Percentiles rank a stretch among this genome's conserved stretches.
Conservation (phyloP, 176 grass and related monocot species). For the Rhynchospora pubera region DNA sequence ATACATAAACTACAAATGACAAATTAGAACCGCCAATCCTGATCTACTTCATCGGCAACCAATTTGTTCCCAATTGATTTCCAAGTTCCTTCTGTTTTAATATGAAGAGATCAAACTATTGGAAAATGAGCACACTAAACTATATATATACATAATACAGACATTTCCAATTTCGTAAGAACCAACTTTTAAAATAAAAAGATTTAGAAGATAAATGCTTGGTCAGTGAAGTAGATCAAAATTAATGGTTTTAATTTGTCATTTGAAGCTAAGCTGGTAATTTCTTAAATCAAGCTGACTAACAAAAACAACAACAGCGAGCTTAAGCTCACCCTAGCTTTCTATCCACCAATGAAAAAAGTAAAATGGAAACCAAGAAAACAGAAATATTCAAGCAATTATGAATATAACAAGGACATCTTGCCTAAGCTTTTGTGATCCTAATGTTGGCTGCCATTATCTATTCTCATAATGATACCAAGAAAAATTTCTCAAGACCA, state of each 20-base stretch:
- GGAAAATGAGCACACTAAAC: neutral
- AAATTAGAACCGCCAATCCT: neutral
- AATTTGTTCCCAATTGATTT: neutral
- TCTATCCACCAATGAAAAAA: neutral
- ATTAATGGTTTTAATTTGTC: neutral
- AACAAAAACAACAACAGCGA: neutral
- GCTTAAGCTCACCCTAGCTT: neutral
- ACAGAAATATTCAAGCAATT: neutral
- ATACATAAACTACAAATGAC: neutral
- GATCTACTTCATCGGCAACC: neutral
- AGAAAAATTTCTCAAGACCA: constrained; percentile 1
- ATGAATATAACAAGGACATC: neutral
- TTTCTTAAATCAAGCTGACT: neutral
- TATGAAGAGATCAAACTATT: neutral
- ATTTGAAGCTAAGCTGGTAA: no score
- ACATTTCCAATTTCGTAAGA: neutral
- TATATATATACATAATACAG: no score
- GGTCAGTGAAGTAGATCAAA: neutral
- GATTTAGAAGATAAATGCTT: neutral
- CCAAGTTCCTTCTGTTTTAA: neutral
- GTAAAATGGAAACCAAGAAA: neutral
- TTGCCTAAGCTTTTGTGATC: neutral
- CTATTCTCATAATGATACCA: neutral
- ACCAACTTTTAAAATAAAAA: neutral
- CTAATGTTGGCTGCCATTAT: neutral